Conservation (phyloP, 2,329 filamentous ascomycete genomes). For the Madurella mycetomatis region DNA sequence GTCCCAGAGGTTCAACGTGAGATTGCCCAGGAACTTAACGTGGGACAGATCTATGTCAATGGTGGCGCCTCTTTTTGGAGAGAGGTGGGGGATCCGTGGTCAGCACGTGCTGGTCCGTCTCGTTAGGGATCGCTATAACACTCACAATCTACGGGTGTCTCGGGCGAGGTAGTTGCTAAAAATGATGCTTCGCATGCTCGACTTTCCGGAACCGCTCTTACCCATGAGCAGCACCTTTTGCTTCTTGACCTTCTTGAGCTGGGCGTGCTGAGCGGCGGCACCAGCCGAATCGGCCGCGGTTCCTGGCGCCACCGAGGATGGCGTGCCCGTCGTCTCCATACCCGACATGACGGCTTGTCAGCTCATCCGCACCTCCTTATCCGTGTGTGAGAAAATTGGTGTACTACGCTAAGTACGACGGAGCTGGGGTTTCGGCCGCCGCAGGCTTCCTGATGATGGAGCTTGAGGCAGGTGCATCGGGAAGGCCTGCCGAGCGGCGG, state of each 20-base stretch:
- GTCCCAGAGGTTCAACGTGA: constrained; percentile 97
- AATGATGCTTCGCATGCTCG: constrained; percentile 97
- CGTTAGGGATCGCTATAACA: constrained; percentile 7
- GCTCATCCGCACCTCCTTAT: constrained; percentile 8
- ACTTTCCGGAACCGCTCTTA: constrained; percentile 95
- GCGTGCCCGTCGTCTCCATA: constrained; percentile 13
- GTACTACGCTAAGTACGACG: not conserved
- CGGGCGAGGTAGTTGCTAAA: constrained; percentile 99
- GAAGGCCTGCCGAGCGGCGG: not conserved
- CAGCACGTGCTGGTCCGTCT: not conserved
- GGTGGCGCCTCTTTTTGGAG: constrained; percentile 64
- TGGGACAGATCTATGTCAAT: constrained; percentile 98
- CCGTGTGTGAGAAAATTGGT: not conserved
- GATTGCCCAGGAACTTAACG: constrained; percentile 96
- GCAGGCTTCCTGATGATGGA: too few species aligned
- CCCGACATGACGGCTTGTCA: constrained; percentile 20
- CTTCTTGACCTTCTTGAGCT: constrained; percentile 67
- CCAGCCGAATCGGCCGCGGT: constrained; percentile 1
- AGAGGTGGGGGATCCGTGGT: not conserved
- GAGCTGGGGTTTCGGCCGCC: too few species aligned
- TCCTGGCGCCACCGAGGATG: not conserved
- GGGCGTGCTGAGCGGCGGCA: constrained; percentile 10
- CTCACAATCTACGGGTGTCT: constrained; percentile 77
- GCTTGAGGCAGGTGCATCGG: not conserved
- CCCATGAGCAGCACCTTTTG: constrained; percentile 88